These are phyloP conservation scores for Penicillium arizonense DNA, from an alignment of 495 filamentous ascomycete genomes.

Conservation along the genomic window DNA sequence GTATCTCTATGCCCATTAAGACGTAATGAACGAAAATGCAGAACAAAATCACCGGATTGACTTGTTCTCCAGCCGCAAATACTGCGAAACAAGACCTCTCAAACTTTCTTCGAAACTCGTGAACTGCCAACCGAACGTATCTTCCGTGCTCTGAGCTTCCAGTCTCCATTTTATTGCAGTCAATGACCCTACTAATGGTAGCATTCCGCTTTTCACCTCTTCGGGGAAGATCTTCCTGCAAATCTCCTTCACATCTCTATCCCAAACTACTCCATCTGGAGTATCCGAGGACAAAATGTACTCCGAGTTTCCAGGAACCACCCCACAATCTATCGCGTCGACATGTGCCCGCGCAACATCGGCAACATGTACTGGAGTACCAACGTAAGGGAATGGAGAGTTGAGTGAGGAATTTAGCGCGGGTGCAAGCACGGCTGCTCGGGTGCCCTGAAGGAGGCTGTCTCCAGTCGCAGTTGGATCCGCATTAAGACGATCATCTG, in stretches of 20 bases:
- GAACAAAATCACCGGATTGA: background rate
- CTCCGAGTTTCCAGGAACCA: slow-evolving; percentile 16
- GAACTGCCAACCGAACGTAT: slow-evolving; percentile 47
- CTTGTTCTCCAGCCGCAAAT: slow-evolving; percentile 12
- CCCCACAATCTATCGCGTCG: slow-evolving; percentile 15
- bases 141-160: slow-evolving; percentile 41
- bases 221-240: slow-evolving; percentile 38
- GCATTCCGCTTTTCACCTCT: slow-evolving; percentile 33
- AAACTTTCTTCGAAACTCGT: slow-evolving; percentile 47
- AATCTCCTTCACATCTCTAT: slow-evolving; percentile 37
- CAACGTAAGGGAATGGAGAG: slow-evolving; percentile 19
- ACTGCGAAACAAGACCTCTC: slow-evolving; percentile 20
- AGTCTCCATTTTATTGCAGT: slow-evolving; percentile 35
- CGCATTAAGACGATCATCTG: slow-evolving; percentile 14
- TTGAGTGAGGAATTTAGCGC: slow-evolving; percentile 7
- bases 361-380: slow-evolving; percentile 21
- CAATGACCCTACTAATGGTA: slow-evolving; percentile 38
- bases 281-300: slow-evolving; percentile 19
- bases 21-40: no score
- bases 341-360: slow-evolving; percentile 27
- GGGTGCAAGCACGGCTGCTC: slow-evolving; percentile 12
- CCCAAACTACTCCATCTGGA: slow-evolving; percentile 35
- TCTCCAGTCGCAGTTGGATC: slow-evolving; percentile 4
- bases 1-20: no score
- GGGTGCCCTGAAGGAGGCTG: slow-evolving; percentile 13